A percentile compares a stretch with the other conserved stretches of the same genome.
Evolutionary conservation across 495 filamentous ascomycete genomes (phyloP).

Genomic region (Aspergillus affinis): DNA sequence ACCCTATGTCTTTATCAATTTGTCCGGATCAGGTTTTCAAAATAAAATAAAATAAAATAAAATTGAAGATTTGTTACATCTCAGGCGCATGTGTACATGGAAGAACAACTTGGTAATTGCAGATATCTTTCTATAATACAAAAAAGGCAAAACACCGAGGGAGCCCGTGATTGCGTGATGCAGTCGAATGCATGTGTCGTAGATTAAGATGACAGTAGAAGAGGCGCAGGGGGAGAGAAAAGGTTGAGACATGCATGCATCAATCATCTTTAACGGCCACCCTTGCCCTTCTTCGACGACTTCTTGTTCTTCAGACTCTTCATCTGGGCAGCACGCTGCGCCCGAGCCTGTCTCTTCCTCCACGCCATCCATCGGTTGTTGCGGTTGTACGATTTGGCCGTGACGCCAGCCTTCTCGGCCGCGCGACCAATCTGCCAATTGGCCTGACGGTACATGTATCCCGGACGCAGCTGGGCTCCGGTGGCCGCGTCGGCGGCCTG

Average conservation of each 20-base stretch:
- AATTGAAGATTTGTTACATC: neutral
- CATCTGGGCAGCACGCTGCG: slow-evolving; percentile 54
- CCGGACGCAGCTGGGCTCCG: slow-evolving; percentile 56
- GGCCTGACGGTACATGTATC: slow-evolving; percentile 78
- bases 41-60: slow-evolving; percentile 10
- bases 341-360: slow-evolving; percentile 56
- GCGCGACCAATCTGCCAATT: slow-evolving; percentile 82
- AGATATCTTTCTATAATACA: slow-evolving; percentile 42
- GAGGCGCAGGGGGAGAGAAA: slow-evolving; percentile 16
- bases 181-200: slow-evolving; percentile 19
- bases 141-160: slow-evolving; percentile 27
- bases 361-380: slow-evolving; percentile 62
- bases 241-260: slow-evolving; percentile 2
- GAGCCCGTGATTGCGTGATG: slow-evolving; percentile 35
- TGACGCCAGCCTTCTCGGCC: slow-evolving; percentile 58
- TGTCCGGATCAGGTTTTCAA: neutral
- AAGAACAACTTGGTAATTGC: slow-evolving; percentile 2
- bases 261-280: slow-evolving; percentile 28
- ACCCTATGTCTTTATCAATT: slow-evolving; percentile 1
- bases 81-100: neutral
- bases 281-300: slow-evolving; percentile 43
- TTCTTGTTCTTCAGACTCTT: slow-evolving; percentile 57
- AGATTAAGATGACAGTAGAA: slow-evolving; percentile 10
- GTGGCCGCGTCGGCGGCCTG: slow-evolving; percentile 35
- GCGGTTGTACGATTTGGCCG: slow-evolving; percentile 50